Evolutionary conservation across 108 stramenopile genomes (phyloP).

Genomic region (Cyclotella kingstonii): DNA sequence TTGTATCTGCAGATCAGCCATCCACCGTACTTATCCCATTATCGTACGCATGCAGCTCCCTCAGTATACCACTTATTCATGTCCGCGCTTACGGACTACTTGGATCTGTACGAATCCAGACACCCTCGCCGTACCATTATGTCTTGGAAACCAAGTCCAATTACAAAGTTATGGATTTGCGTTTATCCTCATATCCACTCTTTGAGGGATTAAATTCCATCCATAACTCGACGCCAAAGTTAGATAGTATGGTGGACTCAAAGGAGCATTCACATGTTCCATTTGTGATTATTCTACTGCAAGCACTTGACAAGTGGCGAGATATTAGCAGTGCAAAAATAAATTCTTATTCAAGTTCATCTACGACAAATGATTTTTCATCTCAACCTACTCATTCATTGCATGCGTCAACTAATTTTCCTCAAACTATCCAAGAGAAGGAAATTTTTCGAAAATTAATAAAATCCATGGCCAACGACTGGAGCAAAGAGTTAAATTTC

Average conservation of each 20-base stretch:
- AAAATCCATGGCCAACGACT: conserved; percentile 55
- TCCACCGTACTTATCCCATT: conserved; percentile 55
- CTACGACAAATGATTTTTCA: too few species aligned
- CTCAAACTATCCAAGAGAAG: conserved; percentile 74
- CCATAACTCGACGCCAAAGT: conserved; percentile 23
- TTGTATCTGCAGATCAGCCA: conserved; percentile 89
- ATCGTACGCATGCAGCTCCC: conserved; percentile 50
- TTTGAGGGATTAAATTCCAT: conserved; percentile 53
- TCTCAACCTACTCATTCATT: too few species aligned
- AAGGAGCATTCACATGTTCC: conserved; percentile 84
- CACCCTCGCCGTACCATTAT: conserved; percentile 48
- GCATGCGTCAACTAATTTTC: too few species aligned
- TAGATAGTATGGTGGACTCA: conserved; percentile 48
- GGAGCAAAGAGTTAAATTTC: conserved; percentile 78
- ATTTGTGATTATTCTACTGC: conserved; percentile 75
- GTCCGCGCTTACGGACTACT: conserved; percentile 88
- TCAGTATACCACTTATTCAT: conserved; percentile 65
- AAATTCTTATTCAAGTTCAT: conserved; percentile 4
- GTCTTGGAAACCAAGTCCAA: conserved; percentile 77
- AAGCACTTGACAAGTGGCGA: conserved; percentile 56
- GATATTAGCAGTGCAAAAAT: conserved; percentile 10
- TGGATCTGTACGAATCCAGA: conserved; percentile 79
- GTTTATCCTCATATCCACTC: conserved; percentile 48
- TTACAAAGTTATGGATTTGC: conserved; percentile 65
- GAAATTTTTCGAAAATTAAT: conserved; percentile 68